Evolutionary conservation across 805 yeast genomes (phyloP), one percentile per base, ranked within the genome.

Genomic region (Metschnikowia cerradonensis): DNA sequence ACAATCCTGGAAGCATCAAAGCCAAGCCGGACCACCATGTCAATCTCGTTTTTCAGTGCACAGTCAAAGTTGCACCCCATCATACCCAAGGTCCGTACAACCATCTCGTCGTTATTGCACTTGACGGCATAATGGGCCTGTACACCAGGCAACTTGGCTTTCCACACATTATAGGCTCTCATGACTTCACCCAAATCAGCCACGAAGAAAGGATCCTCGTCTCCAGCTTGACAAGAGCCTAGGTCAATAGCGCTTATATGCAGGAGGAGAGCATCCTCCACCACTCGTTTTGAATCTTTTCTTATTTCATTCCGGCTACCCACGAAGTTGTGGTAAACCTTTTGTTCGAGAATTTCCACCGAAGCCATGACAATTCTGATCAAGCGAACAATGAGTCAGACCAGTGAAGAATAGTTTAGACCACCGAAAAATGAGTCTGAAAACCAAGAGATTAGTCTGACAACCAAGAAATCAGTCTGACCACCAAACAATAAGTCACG

Each of bases 111-210:
- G 36, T 90, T 86, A 73, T 92, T 92, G 72, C 98, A 92, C 70
- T 92, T 92, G 59, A 92, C 94, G 17, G 99, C 99, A 68, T 91
- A 92, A 63, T 79, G 85, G n/a, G 97, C 96, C 50, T 80, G 78
- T 35, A 92, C 84, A 41, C 83, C 73, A 19, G 97, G 96, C 61
- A 92, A 74, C 37, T 73, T 66, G 20, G 58, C 46, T 30, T 65
- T 63, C 97, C 98, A 92, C 38, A 80, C 71, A n/a, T 67, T 55
- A 53, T 76, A 77, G 49, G 90, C 76, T 51, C 84, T 76, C 52
- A 73, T 73, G 34, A 94, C 78, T 60, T 86, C 84, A 30, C 88
- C 89, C 53, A 90, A 68, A 68, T 92, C 96, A 58, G 94, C 88
- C 41, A 92, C 88, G 61, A 85, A 92, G 63, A 92, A 92, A 6